These are phyloP conservation scores for Globisporangium parvum DNA, from an alignment of 352 stramenopile species.

Conservation along the genomic window DNA sequence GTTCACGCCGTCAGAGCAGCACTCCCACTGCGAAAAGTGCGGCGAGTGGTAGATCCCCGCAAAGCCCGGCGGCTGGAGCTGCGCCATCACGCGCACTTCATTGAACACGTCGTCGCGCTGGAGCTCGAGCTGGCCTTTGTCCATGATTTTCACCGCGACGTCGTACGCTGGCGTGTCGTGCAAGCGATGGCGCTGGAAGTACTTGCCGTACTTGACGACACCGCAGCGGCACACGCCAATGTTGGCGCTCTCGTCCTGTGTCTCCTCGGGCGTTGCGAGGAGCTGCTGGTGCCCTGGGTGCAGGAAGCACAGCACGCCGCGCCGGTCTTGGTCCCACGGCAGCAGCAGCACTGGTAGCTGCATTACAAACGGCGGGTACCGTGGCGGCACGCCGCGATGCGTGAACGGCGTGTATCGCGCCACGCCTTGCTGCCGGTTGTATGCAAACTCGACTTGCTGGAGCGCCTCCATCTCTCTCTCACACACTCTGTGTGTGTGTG, in stretches of 20 bases:
- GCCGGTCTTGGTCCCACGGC: slow-evolving; percentile 60
- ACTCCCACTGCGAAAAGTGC: slow-evolving; percentile 73
- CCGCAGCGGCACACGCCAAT: slow-evolving; percentile 67
- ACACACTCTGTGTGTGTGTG: too few species aligned
- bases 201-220: slow-evolving; percentile 67
- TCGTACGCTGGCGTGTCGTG: slow-evolving; percentile 27
- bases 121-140: slow-evolving; percentile 54
- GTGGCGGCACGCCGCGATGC: slow-evolving; percentile 61
- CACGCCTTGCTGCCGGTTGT: slow-evolving; percentile 61
- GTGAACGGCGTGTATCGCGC: slow-evolving; percentile 45
- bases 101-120: slow-evolving; percentile 75
- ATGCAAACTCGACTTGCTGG: slow-evolving; percentile 64
- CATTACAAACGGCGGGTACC: slow-evolving; percentile 65
- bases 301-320: slow-evolving; percentile 60
- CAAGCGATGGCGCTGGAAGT: slow-evolving; percentile 45
- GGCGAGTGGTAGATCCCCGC: slow-evolving; percentile 45
- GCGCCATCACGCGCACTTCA: slow-evolving; percentile 74
- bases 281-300: slow-evolving; percentile 36
- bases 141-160: slow-evolving; percentile 75
- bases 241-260: slow-evolving; percentile 41
- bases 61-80: slow-evolving; percentile 65
- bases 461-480: slow-evolving; percentile 27
- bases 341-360: slow-evolving; percentile 60
- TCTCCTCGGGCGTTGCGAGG: slow-evolving; percentile 31
- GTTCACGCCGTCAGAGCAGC: slow-evolving; percentile 49